Base-by-base conservation (phyloP, 495 filamentous ascomycete species). In the Poronia punctata region DNA sequence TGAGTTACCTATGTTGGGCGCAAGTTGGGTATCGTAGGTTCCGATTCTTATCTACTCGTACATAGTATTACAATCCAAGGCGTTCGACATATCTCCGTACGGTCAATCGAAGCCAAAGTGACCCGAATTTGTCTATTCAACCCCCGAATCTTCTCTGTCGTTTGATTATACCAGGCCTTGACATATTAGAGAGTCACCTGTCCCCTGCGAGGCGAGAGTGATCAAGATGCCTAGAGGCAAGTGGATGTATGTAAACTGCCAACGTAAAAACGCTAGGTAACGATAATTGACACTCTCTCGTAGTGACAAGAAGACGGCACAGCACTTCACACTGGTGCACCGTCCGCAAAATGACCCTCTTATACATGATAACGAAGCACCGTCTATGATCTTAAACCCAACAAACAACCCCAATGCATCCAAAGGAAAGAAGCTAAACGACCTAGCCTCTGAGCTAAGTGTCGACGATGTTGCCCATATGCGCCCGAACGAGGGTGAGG, bases 281-380 rank as follows among this genome's bases (percentile, higher is more conserved):
- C 40, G 21, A 43, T 52, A 21, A 38, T 35, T 20, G 33, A 26
- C 43, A 10, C 20, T 21, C n/a, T n/a, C n/a, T 43, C 21, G 11
- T 50, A 96, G 89, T 54, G 83, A 98, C 69, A 97, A 96, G 74
- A 93, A 93, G 63, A 86, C 74, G 25, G 88, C 93, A 49, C 84
- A 79, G 48, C 90, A 84, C 61, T 99, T 90, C 71, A 79, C 81
- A 46, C 82, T 99, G 56, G 89, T 96, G 50, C 82, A 96, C 67
- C 88, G 93, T 49, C 83, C 90, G 4, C 93, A 97, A 74, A 83
- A 94, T 76, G 93, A 99, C 62, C 93, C 93, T 22, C 73, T 86
- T 46, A 95, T 97, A 56, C 80, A 96, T 71, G 86, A 97, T 63
- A 70, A 78, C 41, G 68, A 77, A 36, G 87, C 86, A 35, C 79